Evolutionary conservation across 345 rosid species (phyloP).

Genomic region (Populus deltoides): DNA sequence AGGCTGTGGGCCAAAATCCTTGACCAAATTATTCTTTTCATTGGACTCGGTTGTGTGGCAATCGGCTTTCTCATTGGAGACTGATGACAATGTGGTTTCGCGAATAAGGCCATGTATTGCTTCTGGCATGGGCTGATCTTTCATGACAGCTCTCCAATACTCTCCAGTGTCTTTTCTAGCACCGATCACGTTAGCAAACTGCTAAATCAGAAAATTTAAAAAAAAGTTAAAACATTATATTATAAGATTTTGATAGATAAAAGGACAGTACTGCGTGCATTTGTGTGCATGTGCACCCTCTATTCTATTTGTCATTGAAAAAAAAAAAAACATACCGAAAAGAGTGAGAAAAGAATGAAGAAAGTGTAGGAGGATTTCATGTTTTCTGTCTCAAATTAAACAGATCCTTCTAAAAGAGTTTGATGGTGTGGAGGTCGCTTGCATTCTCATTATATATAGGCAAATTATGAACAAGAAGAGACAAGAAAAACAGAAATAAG

Average conservation of each 20-base stretch:
- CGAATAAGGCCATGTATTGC: neutral
- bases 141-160: conserved; percentile 25
- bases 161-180: conserved; percentile 34
- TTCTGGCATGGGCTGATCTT: conserved; percentile 30
- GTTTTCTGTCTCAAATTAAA: neutral
- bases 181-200: conserved; percentile 10
- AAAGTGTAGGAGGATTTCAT: neutral
- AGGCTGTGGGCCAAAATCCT: neutral
- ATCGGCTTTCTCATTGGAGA: neutral
- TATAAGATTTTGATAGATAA: too few relatives aligned
- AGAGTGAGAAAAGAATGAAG: neutral
- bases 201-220: neutral
- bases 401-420: too few relatives aligned
- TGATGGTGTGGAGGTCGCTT: too few relatives aligned
- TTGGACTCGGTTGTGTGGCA: neutral
- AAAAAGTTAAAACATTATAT: too few relatives aligned
- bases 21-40: neutral
- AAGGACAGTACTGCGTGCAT: too few relatives aligned
- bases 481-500: too few relatives aligned
- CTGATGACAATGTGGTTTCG: neutral
- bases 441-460: too few relatives aligned
- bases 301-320: too few relatives aligned
- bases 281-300: too few relatives aligned
- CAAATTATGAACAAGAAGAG: too few relatives aligned
- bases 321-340: neutral